Evolutionary conservation across 2,329 filamentous ascomycete species (phyloP), one percentile per base, ranked within the genome.

Genomic region (Pseudocercospora cruenta): DNA sequence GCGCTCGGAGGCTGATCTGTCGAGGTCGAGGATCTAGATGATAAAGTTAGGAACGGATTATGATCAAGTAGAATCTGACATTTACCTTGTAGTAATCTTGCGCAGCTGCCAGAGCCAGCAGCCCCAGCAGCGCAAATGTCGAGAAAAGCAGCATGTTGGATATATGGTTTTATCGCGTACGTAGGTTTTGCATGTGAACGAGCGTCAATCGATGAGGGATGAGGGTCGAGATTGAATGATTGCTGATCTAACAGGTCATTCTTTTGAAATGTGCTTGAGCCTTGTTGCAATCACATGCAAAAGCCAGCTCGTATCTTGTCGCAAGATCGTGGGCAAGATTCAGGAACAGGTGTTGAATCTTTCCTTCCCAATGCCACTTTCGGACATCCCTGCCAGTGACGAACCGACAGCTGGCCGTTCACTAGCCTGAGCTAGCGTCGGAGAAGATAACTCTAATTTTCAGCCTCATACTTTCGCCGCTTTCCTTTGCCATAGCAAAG

Each of bases 1-100:
- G 75, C 90, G 89, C 62, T 97, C 93, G 55, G 88, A 90, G 16
- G 94, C 94, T 67, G 90, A 84, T 75, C 88, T 93, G 75, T 90
- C 87, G 69, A 99, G 82, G 62, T 91, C 93, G 26, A 99, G 87
- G 65, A 97, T 82, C 88, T 96, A 82, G 26, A 33, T 14, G 28
- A 21, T 4, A 69, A n/a, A 16, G 51, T 55, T 55, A 82, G 83
- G 69, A 81, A 53, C 26, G 21, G 54, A 10, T 16, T 5, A 1
- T 1, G 12, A 21, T 14, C 1, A 10, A 24, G 2, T 21, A n/a
- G 14, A 54, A 22, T 22, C 26, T 28, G 5, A n/a, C n/a, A n/a
- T n/a, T 28, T 78, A 91, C 90, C 80, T 93, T 92, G 80, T 95
- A 95, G 77, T 89, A 94, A 78, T 95, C 92, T 75, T 94, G 82